Conservation (phyloP, 208 protist genomes). For the Herpetomonas tarakana region DNA sequence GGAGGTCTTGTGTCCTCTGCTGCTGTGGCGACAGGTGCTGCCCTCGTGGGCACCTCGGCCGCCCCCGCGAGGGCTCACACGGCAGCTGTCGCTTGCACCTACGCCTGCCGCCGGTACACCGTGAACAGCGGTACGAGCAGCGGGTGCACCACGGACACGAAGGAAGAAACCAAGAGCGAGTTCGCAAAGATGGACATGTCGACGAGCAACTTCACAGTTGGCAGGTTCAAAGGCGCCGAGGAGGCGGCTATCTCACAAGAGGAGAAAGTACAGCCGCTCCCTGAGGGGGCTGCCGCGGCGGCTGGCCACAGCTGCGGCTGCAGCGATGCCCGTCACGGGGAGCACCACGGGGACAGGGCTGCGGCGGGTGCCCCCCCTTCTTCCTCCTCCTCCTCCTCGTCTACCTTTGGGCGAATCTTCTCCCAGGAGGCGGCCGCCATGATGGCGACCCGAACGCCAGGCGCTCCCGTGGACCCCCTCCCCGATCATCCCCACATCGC, state of each 20-base stretch:
- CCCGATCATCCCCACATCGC: not conserved
- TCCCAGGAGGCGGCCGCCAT: conserved; percentile 1
- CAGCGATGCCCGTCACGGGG: no score
- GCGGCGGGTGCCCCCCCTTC: no score
- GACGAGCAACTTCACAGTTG: not conserved
- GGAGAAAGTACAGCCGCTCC: not conserved
- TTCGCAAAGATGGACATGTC: not conserved
- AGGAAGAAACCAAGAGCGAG: not conserved
- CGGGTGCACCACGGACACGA: no score
- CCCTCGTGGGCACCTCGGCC: no score
- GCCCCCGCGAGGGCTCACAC: no score
- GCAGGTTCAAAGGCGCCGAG: conserved; percentile 5
- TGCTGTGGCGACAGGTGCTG: no score
- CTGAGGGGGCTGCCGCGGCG: not conserved
- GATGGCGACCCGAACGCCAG: not conserved
- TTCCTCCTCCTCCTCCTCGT: not conserved
- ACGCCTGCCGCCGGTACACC: no score
- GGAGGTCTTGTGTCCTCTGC: no score
- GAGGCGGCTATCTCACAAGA: not conserved
- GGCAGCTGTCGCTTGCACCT: no score
- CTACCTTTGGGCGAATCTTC: conserved; percentile 2
- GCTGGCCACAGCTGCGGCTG: not conserved
- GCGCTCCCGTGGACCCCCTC: no score
- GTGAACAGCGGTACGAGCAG: no score
- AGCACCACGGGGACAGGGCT: no score